phyloP scores from a whole-genome alignment of 75 land plant species.

The Cryptomeria japonica region DNA sequence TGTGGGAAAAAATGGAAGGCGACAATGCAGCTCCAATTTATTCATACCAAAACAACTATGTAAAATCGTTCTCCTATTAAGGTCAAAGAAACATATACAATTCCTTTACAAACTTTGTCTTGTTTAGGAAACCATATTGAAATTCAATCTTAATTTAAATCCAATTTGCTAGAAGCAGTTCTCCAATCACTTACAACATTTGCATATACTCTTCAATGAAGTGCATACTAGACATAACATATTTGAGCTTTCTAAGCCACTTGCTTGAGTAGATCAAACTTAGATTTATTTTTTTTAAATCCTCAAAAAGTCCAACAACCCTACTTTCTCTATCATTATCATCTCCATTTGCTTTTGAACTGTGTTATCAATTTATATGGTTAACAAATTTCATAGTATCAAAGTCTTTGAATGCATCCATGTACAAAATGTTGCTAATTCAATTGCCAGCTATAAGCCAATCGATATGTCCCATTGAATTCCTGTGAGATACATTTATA shows the following conservation, averaged over 20 bases:
- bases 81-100: neutral
- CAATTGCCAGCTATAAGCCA: neutral
- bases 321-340: neutral
- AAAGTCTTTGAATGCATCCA: neutral
- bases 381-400: neutral
- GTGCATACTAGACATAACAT: neutral
- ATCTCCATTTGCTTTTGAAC: neutral
- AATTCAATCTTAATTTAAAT: neutral
- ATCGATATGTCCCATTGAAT: neutral
- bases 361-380: neutral
- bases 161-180: neutral
- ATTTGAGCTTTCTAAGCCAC: neutral
- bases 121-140: neutral
- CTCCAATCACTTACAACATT: neutral
- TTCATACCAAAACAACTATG: neutral
- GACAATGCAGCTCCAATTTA: neutral
- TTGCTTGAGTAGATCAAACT: neutral
- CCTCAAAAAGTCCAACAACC: neutral
- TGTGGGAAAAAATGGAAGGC: neutral
- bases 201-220: neutral
- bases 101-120: neutral
- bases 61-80: neutral
- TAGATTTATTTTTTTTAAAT: too few species aligned
- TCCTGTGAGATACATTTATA: neutral
- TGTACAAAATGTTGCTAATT: neutral